Evolutionary conservation across 2,329 filamentous ascomycete species (phyloP), one percentile per base, ranked within the genome.

Genomic region (Fusarium algeriense): DNA sequence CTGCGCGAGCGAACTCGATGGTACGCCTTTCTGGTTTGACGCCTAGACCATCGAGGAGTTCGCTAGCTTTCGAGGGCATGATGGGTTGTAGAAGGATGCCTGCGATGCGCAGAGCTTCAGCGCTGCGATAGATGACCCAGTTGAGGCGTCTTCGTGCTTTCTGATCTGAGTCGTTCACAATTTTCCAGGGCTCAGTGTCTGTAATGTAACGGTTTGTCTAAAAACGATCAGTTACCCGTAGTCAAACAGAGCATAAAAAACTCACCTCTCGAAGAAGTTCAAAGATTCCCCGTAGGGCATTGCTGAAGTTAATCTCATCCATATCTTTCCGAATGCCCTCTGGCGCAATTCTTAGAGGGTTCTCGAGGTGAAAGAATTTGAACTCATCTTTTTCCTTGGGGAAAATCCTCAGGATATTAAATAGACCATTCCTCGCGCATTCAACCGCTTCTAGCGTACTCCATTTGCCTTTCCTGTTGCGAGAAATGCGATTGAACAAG

Each of bases 21-120:
- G 84, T 87, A 61, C 95, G 87, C 56, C 87, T 88, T 13, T 87
- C 85, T 12, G 83, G 78, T 6, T 84, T 82, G 7, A 99, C 94
- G 2, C 92, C 91, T 12, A 99, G 83, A 76, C 91, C 87, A 78
- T 97, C 92, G 1, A 99, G 87, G 35, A 98, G 81, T 71, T 89
- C 83, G 14, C 82, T 81, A 49, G 93, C 88, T 80, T 97, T 97
- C 43, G 83, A 85, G 0, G 96, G 96, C 87, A 99, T 97, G 77
- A 95, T 93, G 2, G 96, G 94, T 80, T 97, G 95, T 46, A 99
- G 83, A 49, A 98, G 84, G 73, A 99, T 97, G 17, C 91, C 93
- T 1, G 86, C 85, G 28, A 98, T 89, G 40, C 96, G 91, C 49
- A 98, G 79, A 7, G 92, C 88, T 81, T 99, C 96, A 12, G 91